Evolutionary conservation across 345 rosid genomes (phyloP).

Genomic region (Brassica cretica): DNA sequence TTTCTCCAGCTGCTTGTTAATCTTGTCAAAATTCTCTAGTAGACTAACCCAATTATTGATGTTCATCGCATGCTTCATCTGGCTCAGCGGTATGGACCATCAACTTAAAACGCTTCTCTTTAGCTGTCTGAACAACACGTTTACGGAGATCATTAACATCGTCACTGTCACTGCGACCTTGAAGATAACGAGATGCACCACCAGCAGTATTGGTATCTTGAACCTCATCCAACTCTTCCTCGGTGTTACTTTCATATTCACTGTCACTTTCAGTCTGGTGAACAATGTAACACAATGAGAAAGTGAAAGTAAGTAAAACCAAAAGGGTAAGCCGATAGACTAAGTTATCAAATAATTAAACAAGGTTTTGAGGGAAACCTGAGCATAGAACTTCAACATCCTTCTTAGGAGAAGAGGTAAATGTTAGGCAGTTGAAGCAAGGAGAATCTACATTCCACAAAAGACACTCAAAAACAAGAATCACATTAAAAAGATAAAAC

Average conservation of each 20-base stretch:
- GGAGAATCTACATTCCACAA: slow-evolving; percentile 17
- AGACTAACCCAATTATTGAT: neutral
- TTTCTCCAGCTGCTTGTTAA: neutral
- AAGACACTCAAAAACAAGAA: neutral
- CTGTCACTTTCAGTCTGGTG: slow-evolving; percentile 68
- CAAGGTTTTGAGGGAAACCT: slow-evolving; percentile 48
- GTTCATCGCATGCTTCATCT: neutral
- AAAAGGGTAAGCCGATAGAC: neutral
- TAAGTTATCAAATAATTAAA: neutral
- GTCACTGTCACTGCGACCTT: neutral
- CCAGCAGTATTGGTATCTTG: slow-evolving; percentile 40
- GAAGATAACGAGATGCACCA: slow-evolving; percentile 15
- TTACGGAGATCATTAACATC: neutral
- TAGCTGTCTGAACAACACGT: neutral
- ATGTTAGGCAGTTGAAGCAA: slow-evolving; percentile 4
- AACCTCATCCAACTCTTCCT: slow-evolving; percentile 47
- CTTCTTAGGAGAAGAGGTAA: slow-evolving; percentile 17
- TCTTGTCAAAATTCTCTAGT: neutral
- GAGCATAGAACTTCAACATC: slow-evolving; percentile 63
- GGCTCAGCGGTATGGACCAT: neutral
- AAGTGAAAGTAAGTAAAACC: slow-evolving; percentile 3
- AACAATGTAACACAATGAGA: neutral
- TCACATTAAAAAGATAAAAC: neutral
- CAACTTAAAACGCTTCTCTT: neutral
- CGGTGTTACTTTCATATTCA: slow-evolving; percentile 60